phyloP scores from a whole-genome alignment of 2,329 filamentous ascomycete species.

The Penicillium olsonii region DNA sequence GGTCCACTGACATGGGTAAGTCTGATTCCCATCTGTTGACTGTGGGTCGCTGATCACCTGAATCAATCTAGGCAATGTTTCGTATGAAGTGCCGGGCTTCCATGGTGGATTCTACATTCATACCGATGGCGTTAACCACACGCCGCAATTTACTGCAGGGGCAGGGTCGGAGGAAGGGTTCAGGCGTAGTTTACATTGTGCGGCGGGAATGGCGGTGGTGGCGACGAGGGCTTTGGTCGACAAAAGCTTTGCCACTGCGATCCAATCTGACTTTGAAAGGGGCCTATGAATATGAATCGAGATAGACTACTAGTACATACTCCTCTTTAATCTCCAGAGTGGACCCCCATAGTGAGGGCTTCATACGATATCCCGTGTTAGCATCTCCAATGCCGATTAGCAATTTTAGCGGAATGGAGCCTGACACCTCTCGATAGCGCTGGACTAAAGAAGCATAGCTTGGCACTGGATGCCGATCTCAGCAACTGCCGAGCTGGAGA shows the following conservation, averaged over 20 bases:
- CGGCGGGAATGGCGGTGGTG: constrained; percentile 21
- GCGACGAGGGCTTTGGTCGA: constrained; percentile 16
- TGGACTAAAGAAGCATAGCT: background rate
- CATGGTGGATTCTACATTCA: constrained; percentile 22
- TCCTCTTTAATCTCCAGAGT: background rate
- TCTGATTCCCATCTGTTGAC: background rate
- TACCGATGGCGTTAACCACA: constrained; percentile 18
- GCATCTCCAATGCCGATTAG: background rate
- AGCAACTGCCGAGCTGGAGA: constrained; percentile 6
- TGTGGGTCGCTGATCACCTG: background rate
- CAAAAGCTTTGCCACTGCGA: constrained; percentile 10
- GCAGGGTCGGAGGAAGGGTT: constrained; percentile 16
- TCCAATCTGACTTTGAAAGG: constrained; percentile 14
- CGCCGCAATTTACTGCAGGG: constrained; percentile 18
- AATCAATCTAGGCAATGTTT: constrained; percentile 13
- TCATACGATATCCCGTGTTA: background rate
- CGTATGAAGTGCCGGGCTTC: constrained; percentile 21
- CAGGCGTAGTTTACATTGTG: constrained; percentile 14
- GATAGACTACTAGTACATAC: background rate
- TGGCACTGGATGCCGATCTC: background rate
- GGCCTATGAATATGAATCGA: background rate
- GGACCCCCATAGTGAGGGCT: background rate
- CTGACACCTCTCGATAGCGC: background rate
- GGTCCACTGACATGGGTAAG: constrained; percentile 32
- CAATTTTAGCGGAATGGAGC: background rate